Conservation (phyloP, 345 rosid genomes). For the Odontarrhena argentea region DNA sequence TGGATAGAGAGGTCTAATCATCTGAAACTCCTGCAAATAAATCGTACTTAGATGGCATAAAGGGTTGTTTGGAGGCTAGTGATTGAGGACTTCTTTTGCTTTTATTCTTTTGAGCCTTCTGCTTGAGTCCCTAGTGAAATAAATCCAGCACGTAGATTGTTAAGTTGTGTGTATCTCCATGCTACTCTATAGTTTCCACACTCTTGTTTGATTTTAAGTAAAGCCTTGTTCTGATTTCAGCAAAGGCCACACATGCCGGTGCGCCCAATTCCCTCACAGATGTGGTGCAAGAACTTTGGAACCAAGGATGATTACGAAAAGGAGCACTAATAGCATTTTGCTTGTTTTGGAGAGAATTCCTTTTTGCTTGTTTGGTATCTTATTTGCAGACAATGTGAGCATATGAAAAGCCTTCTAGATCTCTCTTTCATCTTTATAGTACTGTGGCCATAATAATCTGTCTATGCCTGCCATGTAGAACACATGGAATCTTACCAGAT, state of each 20-base stretch:
- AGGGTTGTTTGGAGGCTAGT: constrained; percentile 20
- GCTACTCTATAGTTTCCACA: constrained; percentile 3
- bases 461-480: constrained; percentile 35
- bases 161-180: not conserved
- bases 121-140: constrained; percentile 6
- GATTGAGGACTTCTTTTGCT: not conserved
- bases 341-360: constrained; percentile 23
- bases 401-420: constrained; percentile 21
- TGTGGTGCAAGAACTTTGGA: constrained; percentile 99
- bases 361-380: not conserved
- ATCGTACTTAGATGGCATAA: not conserved
- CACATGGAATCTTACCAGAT: constrained; percentile 31
- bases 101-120: not conserved
- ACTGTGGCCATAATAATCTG: constrained; percentile 29
- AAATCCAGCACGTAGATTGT: not conserved
- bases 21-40: constrained; percentile 11
- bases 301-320: constrained; percentile 61
- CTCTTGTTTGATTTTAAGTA: constrained; percentile 27
- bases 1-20: not conserved
- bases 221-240: constrained; percentile 40
- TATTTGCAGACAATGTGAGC: constrained; percentile 38
- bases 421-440: constrained; percentile 16
- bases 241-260: constrained; percentile 96
- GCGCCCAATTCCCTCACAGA: constrained; percentile 96
- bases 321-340: constrained; percentile 35